Evolutionary conservation across 257 asterid genomes (phyloP).

Genomic region (Rhazya stricta): DNA sequence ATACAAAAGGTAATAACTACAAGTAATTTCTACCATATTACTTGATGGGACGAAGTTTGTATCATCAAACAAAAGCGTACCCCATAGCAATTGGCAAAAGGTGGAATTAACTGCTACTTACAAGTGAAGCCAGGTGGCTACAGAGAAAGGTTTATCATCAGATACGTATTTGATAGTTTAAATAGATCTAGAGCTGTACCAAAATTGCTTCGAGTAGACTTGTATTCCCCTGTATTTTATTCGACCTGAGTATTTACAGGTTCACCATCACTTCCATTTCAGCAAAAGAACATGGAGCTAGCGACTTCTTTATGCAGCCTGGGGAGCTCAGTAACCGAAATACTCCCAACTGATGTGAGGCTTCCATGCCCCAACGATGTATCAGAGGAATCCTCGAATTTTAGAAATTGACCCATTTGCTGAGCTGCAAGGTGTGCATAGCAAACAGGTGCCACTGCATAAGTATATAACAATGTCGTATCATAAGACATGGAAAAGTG

Average conservation of each 20-base stretch:
- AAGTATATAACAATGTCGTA: not conserved
- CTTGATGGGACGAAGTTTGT: too few relatives aligned
- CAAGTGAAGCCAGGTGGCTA: too few relatives aligned
- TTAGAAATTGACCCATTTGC: constrained; percentile 69
- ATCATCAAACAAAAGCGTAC: too few relatives aligned
- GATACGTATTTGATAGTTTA: not conserved
- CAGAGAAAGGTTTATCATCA: too few relatives aligned
- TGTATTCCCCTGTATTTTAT: not conserved
- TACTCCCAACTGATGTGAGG: constrained; percentile 27
- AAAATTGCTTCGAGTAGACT: not conserved
- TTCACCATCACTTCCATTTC: constrained; percentile 16
- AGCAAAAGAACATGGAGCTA: constrained; percentile 92
- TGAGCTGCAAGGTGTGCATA: constrained; percentile 95
- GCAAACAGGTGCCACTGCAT: constrained; percentile 77
- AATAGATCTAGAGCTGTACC: not conserved
- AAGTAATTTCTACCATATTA: too few relatives aligned
- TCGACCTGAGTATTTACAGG: constrained; percentile 2
- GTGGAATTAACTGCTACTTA: too few relatives aligned
- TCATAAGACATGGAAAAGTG: not conserved
- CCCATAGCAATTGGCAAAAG: too few relatives aligned
- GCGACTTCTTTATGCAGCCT: constrained; percentile 65
- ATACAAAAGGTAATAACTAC: too few relatives aligned
- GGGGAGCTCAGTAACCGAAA: constrained; percentile 61
- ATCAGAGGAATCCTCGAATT: constrained; percentile 60
- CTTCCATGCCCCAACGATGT: constrained; percentile 45